phyloP scores from a whole-genome alignment of 352 stramenopile species.

The Phytopythium chamaehyphon region DNA sequence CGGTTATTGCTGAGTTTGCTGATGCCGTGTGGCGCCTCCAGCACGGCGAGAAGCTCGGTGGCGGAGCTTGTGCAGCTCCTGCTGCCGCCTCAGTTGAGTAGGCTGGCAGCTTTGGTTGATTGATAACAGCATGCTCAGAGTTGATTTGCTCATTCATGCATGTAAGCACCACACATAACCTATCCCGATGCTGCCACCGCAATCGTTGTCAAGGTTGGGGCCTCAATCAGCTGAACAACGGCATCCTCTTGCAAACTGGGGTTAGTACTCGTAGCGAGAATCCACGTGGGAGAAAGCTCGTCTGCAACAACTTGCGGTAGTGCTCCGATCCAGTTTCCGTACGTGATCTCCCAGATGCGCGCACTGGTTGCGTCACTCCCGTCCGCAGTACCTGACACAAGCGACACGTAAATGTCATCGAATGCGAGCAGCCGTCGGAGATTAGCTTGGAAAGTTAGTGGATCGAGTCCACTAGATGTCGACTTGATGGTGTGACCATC shows the following conservation, averaged over 20 bases:
- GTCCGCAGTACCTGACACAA: slow-evolving; percentile 12
- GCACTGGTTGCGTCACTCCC: slow-evolving; percentile 10
- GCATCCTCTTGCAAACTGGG: background rate
- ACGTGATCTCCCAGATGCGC: slow-evolving; percentile 29
- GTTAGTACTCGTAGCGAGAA: slow-evolving; percentile 9
- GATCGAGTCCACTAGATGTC: slow-evolving; percentile 15
- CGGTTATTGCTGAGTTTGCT: slow-evolving; percentile 47
- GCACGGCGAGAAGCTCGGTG: slow-evolving; percentile 5
- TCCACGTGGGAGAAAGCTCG: slow-evolving; percentile 18
- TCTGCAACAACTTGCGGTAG: slow-evolving; percentile 23
- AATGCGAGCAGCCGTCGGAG: slow-evolving; percentile 32
- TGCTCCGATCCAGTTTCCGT: slow-evolving; percentile 25
- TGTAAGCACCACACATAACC: too few relatives aligned
- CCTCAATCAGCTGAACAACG: background rate
- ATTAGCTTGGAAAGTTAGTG: slow-evolving; percentile 14
- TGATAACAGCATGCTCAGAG: too few relatives aligned
- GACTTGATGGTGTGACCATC: slow-evolving; percentile 15
- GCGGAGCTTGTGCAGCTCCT: background rate
- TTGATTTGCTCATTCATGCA: too few relatives aligned
- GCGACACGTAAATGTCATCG: slow-evolving; percentile 31
- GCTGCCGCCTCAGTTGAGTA: background rate
- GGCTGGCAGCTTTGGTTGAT: too few relatives aligned
- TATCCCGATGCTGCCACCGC: too few relatives aligned
- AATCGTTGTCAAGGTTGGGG: background rate
- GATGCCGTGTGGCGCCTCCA: slow-evolving; percentile 35